These are phyloP conservation scores for Raddia guianensis DNA, from an alignment of 176 grass and related monocot genomes.

Conservation along the genomic window DNA sequence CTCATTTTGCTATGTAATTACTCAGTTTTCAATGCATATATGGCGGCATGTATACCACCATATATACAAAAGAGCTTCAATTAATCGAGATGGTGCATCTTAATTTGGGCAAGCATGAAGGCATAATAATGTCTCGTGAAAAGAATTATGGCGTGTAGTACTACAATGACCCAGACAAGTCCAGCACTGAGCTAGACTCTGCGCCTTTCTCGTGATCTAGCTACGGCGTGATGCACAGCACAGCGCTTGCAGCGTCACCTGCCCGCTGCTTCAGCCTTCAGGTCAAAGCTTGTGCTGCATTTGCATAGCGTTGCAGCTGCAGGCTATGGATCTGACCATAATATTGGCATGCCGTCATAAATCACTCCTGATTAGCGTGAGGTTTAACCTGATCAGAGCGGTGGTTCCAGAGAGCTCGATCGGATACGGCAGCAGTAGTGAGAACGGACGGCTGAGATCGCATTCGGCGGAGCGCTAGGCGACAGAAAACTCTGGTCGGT, in stretches of 20 bases:
- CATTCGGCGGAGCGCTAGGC: not conserved
- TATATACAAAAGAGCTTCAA: too few species aligned
- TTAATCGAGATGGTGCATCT: too few species aligned
- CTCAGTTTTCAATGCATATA: too few species aligned
- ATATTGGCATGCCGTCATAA: too few species aligned
- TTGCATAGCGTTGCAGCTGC: not conserved
- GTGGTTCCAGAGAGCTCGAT: not conserved
- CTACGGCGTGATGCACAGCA: conserved; percentile 8
- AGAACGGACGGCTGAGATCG: not conserved
- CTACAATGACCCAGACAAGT: too few species aligned
- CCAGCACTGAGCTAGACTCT: not conserved
- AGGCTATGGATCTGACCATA: not conserved
- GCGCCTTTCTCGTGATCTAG: conserved; percentile 42
- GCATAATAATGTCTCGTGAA: too few species aligned
- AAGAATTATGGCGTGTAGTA: too few species aligned
- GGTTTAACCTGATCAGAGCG: not conserved
- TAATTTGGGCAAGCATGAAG: too few species aligned
- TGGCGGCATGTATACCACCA: too few species aligned
- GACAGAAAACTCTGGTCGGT: not conserved
- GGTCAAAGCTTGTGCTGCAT: conserved; percentile 33
- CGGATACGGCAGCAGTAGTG: not conserved
- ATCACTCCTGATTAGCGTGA: too few species aligned
- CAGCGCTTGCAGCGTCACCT: conserved; percentile 15
- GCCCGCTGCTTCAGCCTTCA: not conserved
- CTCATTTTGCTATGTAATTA: too few species aligned